phyloP scores from a whole-genome alignment of 441 rosid genomes.

The Adansonia rubrostipa region DNA sequence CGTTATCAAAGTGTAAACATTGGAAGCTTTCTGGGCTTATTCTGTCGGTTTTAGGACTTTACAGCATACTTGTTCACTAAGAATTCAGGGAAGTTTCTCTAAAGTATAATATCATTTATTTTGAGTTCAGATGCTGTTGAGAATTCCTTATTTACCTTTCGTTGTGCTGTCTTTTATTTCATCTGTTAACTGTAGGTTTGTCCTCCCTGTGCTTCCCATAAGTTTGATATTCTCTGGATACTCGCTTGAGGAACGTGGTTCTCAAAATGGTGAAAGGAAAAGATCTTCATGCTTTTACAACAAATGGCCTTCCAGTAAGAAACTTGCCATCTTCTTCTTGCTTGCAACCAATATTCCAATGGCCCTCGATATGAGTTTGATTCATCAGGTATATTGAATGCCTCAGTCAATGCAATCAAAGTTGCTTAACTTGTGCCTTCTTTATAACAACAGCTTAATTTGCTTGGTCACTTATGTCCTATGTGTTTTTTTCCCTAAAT shows the following conservation, averaged over 20 bases:
- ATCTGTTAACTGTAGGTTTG: conserved; percentile 69
- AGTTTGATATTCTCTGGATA: conserved; percentile 86
- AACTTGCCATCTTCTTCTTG: conserved; percentile 64
- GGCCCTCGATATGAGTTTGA: conserved; percentile 80
- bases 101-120: background rate
- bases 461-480: background rate
- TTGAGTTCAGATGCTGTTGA: conserved; percentile 7
- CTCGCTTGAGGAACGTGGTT: conserved; percentile 50
- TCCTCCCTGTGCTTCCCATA: conserved; percentile 87
- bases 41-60: conserved; percentile 74
- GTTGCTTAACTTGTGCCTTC: conserved; percentile 8
- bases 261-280: conserved; percentile 37
- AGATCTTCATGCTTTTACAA: conserved; percentile 36
- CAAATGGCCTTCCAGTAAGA: conserved; percentile 51
- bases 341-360: conserved; percentile 80
- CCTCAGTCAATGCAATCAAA: conserved; percentile 16
- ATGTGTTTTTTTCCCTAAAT: background rate
- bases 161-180: conserved; percentile 35
- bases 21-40: conserved; percentile 80
- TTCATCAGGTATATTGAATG: conserved; percentile 73
- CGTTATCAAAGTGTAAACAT: conserved; percentile 52
- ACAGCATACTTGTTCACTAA: conserved; percentile 84
- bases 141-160: conserved; percentile 17
- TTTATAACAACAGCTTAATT: conserved; percentile 8
- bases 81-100: conserved; percentile 72